Evolutionary conservation across 495 filamentous ascomycete species (phyloP).

Genomic region (Cladorrhinum samala): DNA sequence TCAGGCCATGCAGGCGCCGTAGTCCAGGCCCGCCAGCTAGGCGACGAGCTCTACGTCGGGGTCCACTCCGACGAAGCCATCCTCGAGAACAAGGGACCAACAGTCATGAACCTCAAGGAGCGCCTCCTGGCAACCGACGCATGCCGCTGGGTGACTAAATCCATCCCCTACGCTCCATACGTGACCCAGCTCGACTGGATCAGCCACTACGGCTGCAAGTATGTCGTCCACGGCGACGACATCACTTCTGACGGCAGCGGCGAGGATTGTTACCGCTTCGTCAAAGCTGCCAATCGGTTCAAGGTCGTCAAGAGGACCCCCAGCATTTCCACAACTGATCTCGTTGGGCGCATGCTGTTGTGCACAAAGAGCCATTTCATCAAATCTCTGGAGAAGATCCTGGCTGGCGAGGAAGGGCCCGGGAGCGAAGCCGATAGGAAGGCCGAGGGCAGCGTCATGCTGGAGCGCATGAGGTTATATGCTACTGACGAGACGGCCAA

Average conservation of each 20-base stretch:
- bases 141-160: conserved; percentile 85
- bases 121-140: conserved; percentile 84
- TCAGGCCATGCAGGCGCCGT: conserved; percentile 93
- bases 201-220: conserved; percentile 84
- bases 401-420: conserved; percentile 66
- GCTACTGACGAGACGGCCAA: conserved; percentile 76
- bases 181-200: conserved; percentile 93
- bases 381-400: conserved; percentile 57
- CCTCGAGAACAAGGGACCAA: conserved; percentile 92
- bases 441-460: conserved; percentile 52
- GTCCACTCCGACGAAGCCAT: conserved; percentile 95
- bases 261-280: conserved; percentile 94
- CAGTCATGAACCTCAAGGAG: conserved; percentile 90
- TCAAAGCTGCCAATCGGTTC: conserved; percentile 87
- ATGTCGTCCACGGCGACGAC: conserved; percentile 96
- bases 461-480: conserved; percentile 70
- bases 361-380: conserved; percentile 89
- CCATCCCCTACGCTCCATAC: conserved; percentile 83
- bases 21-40: conserved; percentile 68
- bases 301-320: conserved; percentile 93
- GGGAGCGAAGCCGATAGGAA: conserved; percentile 61
- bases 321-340: conserved; percentile 92
- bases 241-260: conserved; percentile 89
- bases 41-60: conserved; percentile 80
- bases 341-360: conserved; percentile 93